Percentiles rank a stretch among this genome's conserved stretches.
These are phyloP conservation scores for Sistotremastrum niveocremeum DNA, from an alignment of 768 basidiomycete genomes.

Conservation along the genomic window DNA sequence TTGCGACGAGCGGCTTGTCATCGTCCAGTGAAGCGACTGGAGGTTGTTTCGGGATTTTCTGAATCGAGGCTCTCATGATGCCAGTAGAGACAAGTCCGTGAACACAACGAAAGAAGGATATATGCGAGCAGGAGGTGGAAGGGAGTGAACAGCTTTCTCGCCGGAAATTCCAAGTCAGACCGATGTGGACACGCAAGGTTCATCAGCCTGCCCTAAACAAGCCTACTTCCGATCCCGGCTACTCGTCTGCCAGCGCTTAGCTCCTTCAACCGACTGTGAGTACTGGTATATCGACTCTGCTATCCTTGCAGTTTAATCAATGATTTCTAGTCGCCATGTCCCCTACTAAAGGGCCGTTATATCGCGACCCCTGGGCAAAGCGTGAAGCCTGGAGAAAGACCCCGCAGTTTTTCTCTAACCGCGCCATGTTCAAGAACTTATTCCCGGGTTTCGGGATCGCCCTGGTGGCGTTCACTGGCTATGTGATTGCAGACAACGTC, in stretches of 20 bases:
- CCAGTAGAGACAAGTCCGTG: no score
- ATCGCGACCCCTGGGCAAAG: slow-evolving; percentile 91
- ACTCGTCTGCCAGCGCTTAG: no score
- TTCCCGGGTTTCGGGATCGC: slow-evolving; percentile 95
- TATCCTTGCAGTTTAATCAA: neutral
- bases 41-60: no score
- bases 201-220: slow-evolving; percentile 43
- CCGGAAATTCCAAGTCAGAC: neutral
- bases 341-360: slow-evolving; percentile 43
- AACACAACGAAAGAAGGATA: neutral
- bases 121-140: neutral
- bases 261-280: no score
- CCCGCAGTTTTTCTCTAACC: slow-evolving; percentile 67
- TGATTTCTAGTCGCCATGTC: slow-evolving; percentile 4
- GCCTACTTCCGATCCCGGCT: neutral
- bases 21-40: no score
- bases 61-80: no score
- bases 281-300: no score
- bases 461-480: slow-evolving; percentile 80
- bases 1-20: no score
- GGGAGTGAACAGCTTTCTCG: neutral
- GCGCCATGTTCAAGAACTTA: slow-evolving; percentile 76
- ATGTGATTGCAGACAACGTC: slow-evolving; percentile 76
- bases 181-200: slow-evolving; percentile 9
- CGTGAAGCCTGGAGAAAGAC: slow-evolving; percentile 85